Percentiles rank a stretch among this genome's conserved stretches.
Conservation (phyloP, 2,329 filamentous ascomycete species). For the Scedosporium minutisporum region DNA sequence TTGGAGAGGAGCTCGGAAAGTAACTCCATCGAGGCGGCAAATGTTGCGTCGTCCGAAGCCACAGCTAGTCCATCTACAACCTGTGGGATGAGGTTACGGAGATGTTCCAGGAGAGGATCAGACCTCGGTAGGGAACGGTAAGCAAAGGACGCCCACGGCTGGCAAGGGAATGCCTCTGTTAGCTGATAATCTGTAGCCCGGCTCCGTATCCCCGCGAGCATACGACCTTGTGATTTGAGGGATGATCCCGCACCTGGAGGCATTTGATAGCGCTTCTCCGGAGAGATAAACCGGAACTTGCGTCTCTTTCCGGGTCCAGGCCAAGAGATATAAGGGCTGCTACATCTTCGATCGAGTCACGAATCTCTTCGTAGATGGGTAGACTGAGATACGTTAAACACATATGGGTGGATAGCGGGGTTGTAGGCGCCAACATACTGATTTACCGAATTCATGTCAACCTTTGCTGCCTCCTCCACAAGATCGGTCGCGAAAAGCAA, state of each 20-base stretch:
- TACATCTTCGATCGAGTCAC: constrained; percentile 30
- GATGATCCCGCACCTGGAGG: constrained; percentile 40
- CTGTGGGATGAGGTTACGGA: constrained; percentile 50
- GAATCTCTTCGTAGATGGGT: constrained; percentile 27
- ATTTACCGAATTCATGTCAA: constrained; percentile 51
- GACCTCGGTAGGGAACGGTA: constrained; percentile 36
- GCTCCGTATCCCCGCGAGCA: neutral
- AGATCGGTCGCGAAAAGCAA: constrained; percentile 22
- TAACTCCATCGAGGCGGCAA: constrained; percentile 51
- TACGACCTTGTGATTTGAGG: neutral
- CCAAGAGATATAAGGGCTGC: constrained; percentile 28
- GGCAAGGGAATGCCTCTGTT: neutral
- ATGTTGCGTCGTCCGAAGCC: constrained; percentile 44
- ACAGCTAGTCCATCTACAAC: constrained; percentile 37
- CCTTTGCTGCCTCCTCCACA: constrained; percentile 58
- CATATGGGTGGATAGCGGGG: constrained; percentile 18
- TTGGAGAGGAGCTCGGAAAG: constrained; percentile 57
- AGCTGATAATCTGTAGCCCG: neutral
- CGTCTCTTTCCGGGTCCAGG: constrained; percentile 17
- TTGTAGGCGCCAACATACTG: constrained; percentile 30
- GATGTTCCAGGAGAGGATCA: constrained; percentile 44
- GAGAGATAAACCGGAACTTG: constrained; percentile 20
- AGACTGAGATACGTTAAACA: constrained; percentile 18
- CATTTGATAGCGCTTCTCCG: constrained; percentile 49
- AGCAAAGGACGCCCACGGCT: constrained; percentile 2